phyloP scores from a whole-genome alignment of 225 moss, liverwort and hornwort species.

The Anthoceros angustus region DNA sequence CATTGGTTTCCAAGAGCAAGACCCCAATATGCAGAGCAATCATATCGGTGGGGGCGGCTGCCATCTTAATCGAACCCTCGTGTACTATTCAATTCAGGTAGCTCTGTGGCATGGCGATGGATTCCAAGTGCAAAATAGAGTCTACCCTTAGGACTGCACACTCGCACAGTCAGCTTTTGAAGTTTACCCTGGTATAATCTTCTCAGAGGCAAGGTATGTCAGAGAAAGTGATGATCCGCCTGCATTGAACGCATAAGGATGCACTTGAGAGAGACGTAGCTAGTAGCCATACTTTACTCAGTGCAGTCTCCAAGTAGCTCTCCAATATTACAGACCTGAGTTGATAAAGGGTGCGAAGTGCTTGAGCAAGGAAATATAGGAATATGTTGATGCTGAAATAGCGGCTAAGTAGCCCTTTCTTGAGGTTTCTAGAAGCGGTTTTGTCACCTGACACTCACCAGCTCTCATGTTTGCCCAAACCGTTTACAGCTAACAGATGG shows the following conservation, averaged over 20 bases:
- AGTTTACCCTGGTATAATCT: slow-evolving; percentile 74
- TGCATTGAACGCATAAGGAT: slow-evolving; percentile 8
- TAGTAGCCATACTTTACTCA: not conserved
- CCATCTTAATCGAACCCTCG: too few relatives aligned
- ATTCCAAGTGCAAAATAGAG: too few relatives aligned
- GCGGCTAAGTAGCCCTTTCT: slow-evolving; percentile 91
- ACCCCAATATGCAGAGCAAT: not conserved
- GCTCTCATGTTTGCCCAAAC: not conserved
- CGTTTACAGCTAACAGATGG: not conserved
- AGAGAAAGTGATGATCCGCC: slow-evolving; percentile 66
- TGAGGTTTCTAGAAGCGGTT: slow-evolving; percentile 82
- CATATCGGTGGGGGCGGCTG: too few relatives aligned
- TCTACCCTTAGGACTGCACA: not conserved
- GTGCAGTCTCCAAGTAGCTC: not conserved
- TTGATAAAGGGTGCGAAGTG: slow-evolving; percentile 84
- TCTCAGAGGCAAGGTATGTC: slow-evolving; percentile 88
- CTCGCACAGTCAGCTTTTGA: slow-evolving; percentile 3
- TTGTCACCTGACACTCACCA: slow-evolving; percentile 51
- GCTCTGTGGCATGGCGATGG: too few relatives aligned
- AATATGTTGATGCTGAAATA: slow-evolving; percentile 78
- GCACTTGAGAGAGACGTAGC: not conserved
- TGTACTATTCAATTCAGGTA: too few relatives aligned
- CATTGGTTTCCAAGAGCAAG: not conserved
- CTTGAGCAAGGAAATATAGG: slow-evolving; percentile 75
- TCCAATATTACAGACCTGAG: slow-evolving; percentile 28